Evolutionary conservation across 176 grass and related monocot genomes (phyloP), one percentile per base, ranked within the genome.

Genomic region (Avena sativa): DNA sequence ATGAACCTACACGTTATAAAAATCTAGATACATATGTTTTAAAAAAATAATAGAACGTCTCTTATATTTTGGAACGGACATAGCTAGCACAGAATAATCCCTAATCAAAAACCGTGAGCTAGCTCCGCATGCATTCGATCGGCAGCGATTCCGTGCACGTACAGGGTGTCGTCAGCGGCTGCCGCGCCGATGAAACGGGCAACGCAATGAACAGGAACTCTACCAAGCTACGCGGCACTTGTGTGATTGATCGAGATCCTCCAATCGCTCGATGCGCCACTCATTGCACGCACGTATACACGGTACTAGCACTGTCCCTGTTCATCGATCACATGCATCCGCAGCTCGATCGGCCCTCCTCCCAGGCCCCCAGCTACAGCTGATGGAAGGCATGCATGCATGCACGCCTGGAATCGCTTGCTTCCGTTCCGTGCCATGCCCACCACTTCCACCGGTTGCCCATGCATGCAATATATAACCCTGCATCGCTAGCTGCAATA

Each of bases 151-250:
- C 38, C 2, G 38, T 17, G 19, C 67, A 44, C 3, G 38, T 17
- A 34, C 19, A 59, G 76, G 30, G 76, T 58, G 76, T 12, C 76
- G 9, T 60, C 20, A 38, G 28, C 16, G 12, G 40, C 40, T 40
- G 23, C n/a, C 56, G 64, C 80, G 65, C 50, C 67, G 52, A 59
- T 44, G 32, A 38, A 23, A 60, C 26, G 81, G 68, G 69, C 38
- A 15, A 48, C 38, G 69, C 8, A 55, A 25, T 62, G 48, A 62
- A 75, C 12, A 34, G 36, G 43, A 57, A 57, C 55, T 57, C 15
- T 17, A 17, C 14, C 15, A 5, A 16, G 46, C 46, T 17, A 17
- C 57, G 20, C 57, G 8, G 17, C 8, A 56, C 50, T 26, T n/a
- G 25, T 30, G 21, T 38, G 19, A 21, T 21, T 8, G 63, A 55